These are phyloP conservation scores for Zygosaccharomyces siamensis DNA, from an alignment of 805 yeast genomes.

Conservation along the genomic window DNA sequence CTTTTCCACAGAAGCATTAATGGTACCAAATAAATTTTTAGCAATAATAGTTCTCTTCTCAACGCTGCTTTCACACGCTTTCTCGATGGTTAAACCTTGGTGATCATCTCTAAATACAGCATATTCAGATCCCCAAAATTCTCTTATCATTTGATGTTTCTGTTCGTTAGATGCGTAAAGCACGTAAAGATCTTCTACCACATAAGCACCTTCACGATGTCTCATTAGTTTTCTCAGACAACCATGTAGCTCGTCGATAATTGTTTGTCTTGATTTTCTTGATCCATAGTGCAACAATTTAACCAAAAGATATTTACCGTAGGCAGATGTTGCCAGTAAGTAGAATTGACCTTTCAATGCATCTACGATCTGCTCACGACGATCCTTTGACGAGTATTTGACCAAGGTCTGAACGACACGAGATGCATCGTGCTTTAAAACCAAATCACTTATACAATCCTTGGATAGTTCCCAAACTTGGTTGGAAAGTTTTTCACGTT, in stretches of 20 bases:
- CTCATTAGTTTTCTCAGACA: conserved; percentile 86
- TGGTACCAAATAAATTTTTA: conserved; percentile 73
- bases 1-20: conserved; percentile 85
- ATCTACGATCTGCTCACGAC: conserved; percentile 63
- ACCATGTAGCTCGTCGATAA: conserved; percentile 85
- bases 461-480: conserved; percentile 82
- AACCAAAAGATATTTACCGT: conserved; percentile 87
- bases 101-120: conserved; percentile 83
- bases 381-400: conserved; percentile 74
- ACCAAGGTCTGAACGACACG: conserved; percentile 92
- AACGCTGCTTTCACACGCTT: conserved; percentile 58
- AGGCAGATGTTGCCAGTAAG: conserved; percentile 82
- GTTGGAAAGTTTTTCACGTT: conserved; percentile 70
- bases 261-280: conserved; percentile 66
- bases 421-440: conserved; percentile 92
- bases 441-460: conserved; percentile 75
- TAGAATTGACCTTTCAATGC: conserved; percentile 73
- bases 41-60: conserved; percentile 77
- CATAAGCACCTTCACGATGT: conserved; percentile 97
- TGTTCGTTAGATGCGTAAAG: conserved; percentile 82
- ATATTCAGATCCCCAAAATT: conserved; percentile 94
- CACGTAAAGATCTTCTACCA: conserved; percentile 86
- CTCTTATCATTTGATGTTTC: conserved; percentile 85
- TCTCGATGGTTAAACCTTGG: conserved; percentile 55
- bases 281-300: conserved; percentile 91